These are phyloP conservation scores for Trichothecium sympodiale DNA, from an alignment of 2,329 filamentous ascomycete genomes.

Conservation along the genomic window DNA sequence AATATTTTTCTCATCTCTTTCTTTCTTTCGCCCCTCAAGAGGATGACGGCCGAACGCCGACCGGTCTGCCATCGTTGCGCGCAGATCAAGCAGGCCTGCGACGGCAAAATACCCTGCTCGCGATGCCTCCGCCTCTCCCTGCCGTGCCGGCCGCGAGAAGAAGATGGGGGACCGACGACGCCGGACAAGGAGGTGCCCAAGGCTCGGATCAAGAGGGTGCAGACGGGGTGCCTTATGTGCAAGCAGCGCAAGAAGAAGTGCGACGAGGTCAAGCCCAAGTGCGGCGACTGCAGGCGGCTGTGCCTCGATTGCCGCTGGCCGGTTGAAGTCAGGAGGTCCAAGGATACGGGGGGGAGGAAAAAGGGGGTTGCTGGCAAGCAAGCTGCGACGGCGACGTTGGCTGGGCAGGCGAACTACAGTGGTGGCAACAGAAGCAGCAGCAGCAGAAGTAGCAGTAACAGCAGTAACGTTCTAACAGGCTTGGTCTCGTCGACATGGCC, in stretches of 20 bases:
- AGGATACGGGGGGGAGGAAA: conserved; percentile 4
- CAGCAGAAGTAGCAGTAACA: background rate
- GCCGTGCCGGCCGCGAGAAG: conserved; percentile 17
- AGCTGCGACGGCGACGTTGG: background rate
- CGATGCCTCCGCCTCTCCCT: conserved; percentile 20
- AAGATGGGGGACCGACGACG: background rate
- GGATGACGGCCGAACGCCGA: too few species aligned
- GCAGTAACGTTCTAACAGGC: background rate
- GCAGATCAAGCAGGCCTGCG: conserved; percentile 24
- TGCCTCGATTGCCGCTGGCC: conserved; percentile 23
- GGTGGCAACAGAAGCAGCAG: background rate
- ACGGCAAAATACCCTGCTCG: conserved; percentile 20
- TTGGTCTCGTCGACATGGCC: too few species aligned
- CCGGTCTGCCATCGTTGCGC: conserved; percentile 21
- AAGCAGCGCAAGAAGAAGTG: conserved; percentile 36
- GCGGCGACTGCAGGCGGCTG: conserved; percentile 23
- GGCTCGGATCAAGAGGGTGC: conserved; percentile 20
- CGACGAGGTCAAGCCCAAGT: conserved; percentile 31
- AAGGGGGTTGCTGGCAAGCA: background rate
- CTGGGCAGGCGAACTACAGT: background rate
- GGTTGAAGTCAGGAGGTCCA: conserved; percentile 3
- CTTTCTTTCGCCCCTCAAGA: too few species aligned
- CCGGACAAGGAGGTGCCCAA: conserved; percentile 15
- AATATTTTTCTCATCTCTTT: too few species aligned
- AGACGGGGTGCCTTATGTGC: conserved; percentile 32